Percentiles rank a stretch among this genome's conserved stretches.
phyloP scores from a whole-genome alignment of 441 rosid species.

The Adansonia gregorii region DNA sequence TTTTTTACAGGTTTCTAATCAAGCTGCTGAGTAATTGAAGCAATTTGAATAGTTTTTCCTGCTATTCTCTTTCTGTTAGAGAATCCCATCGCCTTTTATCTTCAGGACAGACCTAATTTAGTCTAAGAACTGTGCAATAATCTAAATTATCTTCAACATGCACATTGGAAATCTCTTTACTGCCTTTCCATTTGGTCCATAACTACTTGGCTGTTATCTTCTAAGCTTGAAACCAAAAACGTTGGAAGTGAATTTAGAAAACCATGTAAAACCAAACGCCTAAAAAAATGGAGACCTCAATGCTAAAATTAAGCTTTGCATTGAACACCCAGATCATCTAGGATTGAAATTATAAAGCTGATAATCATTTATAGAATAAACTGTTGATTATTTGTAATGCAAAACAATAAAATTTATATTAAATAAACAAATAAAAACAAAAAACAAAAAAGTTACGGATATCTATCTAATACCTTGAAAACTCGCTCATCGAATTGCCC shows the following conservation, averaged over 20 bases:
- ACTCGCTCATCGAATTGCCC: constrained; percentile 86
- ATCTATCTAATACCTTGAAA: constrained; percentile 60
- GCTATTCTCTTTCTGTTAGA: neutral
- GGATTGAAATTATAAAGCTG: constrained; percentile 16
- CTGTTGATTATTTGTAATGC: neutral
- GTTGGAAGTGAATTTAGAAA: neutral
- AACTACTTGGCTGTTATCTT: neutral
- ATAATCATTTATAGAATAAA: constrained; percentile 15
- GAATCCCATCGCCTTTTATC: neutral
- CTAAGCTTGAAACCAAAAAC: neutral
- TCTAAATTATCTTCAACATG: constrained; percentile 3
- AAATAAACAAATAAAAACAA: too few species aligned
- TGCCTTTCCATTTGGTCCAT: neutral
- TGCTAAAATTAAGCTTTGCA: neutral
- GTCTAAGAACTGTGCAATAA: neutral
- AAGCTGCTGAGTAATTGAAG: constrained; percentile 11
- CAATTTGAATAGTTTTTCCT: neutral
- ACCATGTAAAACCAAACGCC: neutral
- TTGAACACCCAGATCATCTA: constrained; percentile 1
- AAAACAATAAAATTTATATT: neutral
- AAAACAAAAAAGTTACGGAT: neutral
- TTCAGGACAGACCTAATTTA: constrained; percentile 7
- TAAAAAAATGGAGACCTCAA: neutral
- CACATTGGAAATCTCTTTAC: constrained; percentile 8
- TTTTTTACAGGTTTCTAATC: constrained; percentile 17